Base-by-base conservation (phyloP, 2,329 filamentous ascomycete species). In the Trichoderma atroviride region DNA sequence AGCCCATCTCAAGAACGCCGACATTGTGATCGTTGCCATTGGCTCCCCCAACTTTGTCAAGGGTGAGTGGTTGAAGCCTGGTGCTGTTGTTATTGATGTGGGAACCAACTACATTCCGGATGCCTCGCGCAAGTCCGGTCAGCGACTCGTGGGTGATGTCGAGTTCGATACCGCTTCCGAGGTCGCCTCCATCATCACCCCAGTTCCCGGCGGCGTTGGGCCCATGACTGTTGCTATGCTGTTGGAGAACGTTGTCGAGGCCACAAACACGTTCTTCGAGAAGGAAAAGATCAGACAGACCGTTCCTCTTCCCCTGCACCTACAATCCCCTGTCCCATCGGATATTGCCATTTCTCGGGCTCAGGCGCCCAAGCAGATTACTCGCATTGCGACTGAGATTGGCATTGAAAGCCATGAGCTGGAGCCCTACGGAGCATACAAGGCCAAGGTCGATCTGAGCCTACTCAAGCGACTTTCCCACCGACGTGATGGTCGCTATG, bases 171-270 rank as follows among this genome's bases (percentile, higher is more conserved):
- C 92, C 55, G 95, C 95, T 19, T 87, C 86, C 19, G 86, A 96
- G 78, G 92, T 97, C 53, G 96, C 94, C 24, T 97, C 94, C 2
- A 88, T 92, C 76, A 97, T 99, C 77, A 99, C 96, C 2, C 96
- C 96, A 1, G 96, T 99, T 2, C 96, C 96, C 1, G 96, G 96
- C 69, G 96, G 96, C 80, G 96, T 99, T 70, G 96, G 96, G 0
- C 96, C 96, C 62, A 99, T 99, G 96, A 99, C 96, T 3, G 94
- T 99, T 72, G 96, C 96, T 70, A 99, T 99, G 96, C 86, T 99
- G 59, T 84, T 99, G 75, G 92, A 97, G 81, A 99, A 99, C 77
- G 94, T 98, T 10, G 91, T 98, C 68, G 91, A 95, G 74, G 91
- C 95, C 40, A 91, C 96, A 43, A 91, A 90, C 60, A 83, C 87